Conservation (phyloP, 2,329 filamentous ascomycete genomes). For the Trichocomaceae sp. region DNA sequence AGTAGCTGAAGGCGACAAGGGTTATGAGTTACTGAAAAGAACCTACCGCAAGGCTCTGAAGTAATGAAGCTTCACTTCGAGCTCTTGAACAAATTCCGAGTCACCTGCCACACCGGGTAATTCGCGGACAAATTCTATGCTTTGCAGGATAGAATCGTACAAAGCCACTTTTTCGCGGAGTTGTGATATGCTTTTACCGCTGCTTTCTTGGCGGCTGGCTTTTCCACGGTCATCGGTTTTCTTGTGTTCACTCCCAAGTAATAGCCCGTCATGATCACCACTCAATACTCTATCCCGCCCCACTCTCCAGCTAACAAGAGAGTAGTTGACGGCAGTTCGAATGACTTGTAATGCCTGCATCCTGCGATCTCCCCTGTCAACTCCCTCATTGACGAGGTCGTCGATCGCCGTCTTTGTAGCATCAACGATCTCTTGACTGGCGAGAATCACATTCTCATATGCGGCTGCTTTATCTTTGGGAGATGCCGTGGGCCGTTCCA, state of each 20-base stretch:
- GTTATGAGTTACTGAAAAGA: not conserved
- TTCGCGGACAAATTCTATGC: slow-evolving; percentile 81
- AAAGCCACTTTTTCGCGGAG: slow-evolving; percentile 81
- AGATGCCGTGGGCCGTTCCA: slow-evolving; percentile 33
- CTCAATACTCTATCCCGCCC: slow-evolving; percentile 85
- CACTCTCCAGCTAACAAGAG: slow-evolving; percentile 88
- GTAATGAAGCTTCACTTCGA: slow-evolving; percentile 73
- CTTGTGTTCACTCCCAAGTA: slow-evolving; percentile 38
- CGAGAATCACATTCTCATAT: slow-evolving; percentile 84
- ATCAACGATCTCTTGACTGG: slow-evolving; percentile 89
- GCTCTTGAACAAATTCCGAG: slow-evolving; percentile 63
- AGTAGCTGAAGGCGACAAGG: not conserved
- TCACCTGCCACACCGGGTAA: slow-evolving; percentile 87
- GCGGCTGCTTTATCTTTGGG: slow-evolving; percentile 66
- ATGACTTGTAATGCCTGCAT: slow-evolving; percentile 94
- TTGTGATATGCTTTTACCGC: slow-evolving; percentile 68
- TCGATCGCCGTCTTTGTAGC: slow-evolving; percentile 90
- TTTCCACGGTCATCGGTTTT: slow-evolving; percentile 42
- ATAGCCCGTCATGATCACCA: slow-evolving; percentile 71
- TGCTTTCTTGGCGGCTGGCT: slow-evolving; percentile 52
- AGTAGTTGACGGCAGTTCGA: slow-evolving; percentile 87
- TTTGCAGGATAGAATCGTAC: slow-evolving; percentile 87
- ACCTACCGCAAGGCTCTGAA: slow-evolving; percentile 80
- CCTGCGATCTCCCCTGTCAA: slow-evolving; percentile 72
- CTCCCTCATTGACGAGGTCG: slow-evolving; percentile 74